Conservation (phyloP, 495 filamentous ascomycete genomes). For the Hypomontagnella monticulosa region DNA sequence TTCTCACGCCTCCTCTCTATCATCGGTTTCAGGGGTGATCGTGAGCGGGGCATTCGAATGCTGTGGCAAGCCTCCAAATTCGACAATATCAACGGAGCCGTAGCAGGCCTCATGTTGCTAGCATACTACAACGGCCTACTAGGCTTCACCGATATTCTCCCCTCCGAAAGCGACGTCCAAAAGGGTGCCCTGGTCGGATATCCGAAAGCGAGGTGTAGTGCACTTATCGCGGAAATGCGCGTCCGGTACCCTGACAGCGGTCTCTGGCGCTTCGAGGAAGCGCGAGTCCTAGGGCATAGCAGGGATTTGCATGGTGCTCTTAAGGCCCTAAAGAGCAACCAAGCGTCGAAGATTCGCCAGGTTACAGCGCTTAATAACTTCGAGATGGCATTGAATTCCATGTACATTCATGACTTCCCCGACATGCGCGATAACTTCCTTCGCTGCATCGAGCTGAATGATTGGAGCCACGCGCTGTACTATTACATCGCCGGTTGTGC, state of each 20-base stretch:
- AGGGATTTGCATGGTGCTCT: constrained; percentile 74
- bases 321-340: constrained; percentile 64
- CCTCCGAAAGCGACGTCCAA: constrained; percentile 63
- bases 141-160: constrained; percentile 87
- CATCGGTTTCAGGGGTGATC: constrained; percentile 92
- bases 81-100: constrained; percentile 88
- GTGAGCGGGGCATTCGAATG: constrained; percentile 81
- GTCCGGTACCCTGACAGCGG: constrained; percentile 80
- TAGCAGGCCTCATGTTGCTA: constrained; percentile 82
- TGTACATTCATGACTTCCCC: constrained; percentile 80
- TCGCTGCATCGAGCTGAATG: constrained; percentile 83
- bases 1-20: constrained; percentile 85
- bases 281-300: constrained; percentile 76
- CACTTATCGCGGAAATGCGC: constrained; percentile 78
- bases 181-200: constrained; percentile 68
- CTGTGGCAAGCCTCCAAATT: constrained; percentile 93
- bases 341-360: constrained; percentile 83
- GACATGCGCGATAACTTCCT: constrained; percentile 78
- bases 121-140: constrained; percentile 89
- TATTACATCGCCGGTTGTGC: constrained; percentile 85
- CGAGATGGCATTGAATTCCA: constrained; percentile 79
- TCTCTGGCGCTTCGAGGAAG: constrained; percentile 92
- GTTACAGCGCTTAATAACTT: constrained; percentile 82
- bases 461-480: constrained; percentile 90
- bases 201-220: constrained; percentile 72